phyloP scores from a whole-genome alignment of 2,329 filamentous ascomycete species.

The Zarea fungicola region DNA sequence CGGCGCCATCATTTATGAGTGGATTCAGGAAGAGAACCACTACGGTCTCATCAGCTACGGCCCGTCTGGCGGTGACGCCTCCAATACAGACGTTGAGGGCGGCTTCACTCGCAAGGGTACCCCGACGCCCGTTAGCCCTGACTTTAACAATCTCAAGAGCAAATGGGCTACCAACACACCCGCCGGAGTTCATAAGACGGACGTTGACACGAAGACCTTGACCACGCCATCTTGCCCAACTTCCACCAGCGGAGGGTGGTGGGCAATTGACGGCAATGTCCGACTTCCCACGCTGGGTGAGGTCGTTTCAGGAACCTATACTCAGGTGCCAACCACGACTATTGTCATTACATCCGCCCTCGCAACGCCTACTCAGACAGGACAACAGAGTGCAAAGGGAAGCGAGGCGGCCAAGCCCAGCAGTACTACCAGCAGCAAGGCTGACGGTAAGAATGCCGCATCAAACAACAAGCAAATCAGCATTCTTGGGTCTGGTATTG shows the following conservation, averaged over 20 bases:
- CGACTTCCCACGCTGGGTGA: conserved; percentile 65
- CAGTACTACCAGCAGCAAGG: too few relatives aligned
- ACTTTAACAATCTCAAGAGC: conserved; percentile 71
- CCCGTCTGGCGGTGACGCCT: conserved; percentile 44
- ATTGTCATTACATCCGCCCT: too few relatives aligned
- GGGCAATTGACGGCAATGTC: conserved; percentile 67
- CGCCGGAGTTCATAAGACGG: conserved; percentile 58
- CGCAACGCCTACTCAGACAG: too few relatives aligned
- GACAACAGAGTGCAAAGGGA: conserved; percentile 14
- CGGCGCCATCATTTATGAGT: conserved; percentile 82
- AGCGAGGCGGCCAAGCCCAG: conserved; percentile 6
- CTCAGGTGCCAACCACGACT: conserved; percentile 16
- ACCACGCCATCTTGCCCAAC: conserved; percentile 65
- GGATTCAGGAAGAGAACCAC: conserved; percentile 78
- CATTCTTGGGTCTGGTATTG: conserved; percentile 24
- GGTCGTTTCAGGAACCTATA: conserved; percentile 29
- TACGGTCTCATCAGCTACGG: conserved; percentile 81
- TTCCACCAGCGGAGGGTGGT: conserved; percentile 69
- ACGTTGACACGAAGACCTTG: conserved; percentile 58
- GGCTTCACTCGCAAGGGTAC: conserved; percentile 67
- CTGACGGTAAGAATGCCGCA: conserved; percentile 12
- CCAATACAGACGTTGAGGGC: conserved; percentile 53
- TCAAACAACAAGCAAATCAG: conserved; percentile 23
- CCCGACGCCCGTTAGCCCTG: conserved; percentile 66
- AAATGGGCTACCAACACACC: conserved; percentile 72